Conservation (phyloP, 2,329 filamentous ascomycete species). For the Sporothrix curviconia region DNA sequence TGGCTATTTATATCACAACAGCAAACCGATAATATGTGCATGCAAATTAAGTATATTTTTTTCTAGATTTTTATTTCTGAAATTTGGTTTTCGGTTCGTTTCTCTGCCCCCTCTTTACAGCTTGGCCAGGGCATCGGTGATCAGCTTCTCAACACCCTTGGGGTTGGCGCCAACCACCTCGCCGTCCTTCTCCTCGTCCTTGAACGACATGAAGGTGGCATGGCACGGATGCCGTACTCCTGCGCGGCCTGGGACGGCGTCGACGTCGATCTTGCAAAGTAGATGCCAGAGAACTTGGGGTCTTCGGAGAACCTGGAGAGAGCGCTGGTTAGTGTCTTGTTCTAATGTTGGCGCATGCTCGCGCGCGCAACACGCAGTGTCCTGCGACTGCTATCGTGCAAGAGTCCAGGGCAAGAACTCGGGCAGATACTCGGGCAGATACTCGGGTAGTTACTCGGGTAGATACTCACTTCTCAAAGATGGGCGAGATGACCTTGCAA, state of each 20-base stretch:
- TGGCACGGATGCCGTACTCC: conserved; percentile 75
- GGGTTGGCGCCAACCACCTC: conserved; percentile 79
- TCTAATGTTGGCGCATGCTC: too few relatives aligned
- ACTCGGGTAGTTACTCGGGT: too few relatives aligned
- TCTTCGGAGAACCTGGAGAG: conserved; percentile 57
- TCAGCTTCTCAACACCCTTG: conserved; percentile 41
- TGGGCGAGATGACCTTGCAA: conserved; percentile 83
- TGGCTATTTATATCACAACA: neutral
- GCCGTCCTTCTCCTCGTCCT: conserved; percentile 63
- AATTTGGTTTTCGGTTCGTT: neutral
- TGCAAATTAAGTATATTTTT: neutral
- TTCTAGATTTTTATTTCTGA: neutral
- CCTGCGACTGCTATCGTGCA: too few relatives aligned
- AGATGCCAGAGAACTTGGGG: conserved; percentile 38
- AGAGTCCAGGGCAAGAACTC: too few relatives aligned
- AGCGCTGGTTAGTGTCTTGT: too few relatives aligned
- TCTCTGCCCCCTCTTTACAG: neutral
- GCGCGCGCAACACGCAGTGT: too few relatives aligned
- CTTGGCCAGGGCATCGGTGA: neutral
- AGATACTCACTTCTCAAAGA: conserved; percentile 54
- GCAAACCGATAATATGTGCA: neutral
- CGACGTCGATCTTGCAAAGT: conserved; percentile 91
- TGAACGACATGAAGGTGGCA: conserved; percentile 92
- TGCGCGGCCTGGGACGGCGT: conserved; percentile 65
- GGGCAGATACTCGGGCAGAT: too few relatives aligned